A percentile compares a stretch with the other conserved stretches of the same genome.
Conservation (phyloP, 768 basidiomycete genomes). For the Amanita rimosa region DNA sequence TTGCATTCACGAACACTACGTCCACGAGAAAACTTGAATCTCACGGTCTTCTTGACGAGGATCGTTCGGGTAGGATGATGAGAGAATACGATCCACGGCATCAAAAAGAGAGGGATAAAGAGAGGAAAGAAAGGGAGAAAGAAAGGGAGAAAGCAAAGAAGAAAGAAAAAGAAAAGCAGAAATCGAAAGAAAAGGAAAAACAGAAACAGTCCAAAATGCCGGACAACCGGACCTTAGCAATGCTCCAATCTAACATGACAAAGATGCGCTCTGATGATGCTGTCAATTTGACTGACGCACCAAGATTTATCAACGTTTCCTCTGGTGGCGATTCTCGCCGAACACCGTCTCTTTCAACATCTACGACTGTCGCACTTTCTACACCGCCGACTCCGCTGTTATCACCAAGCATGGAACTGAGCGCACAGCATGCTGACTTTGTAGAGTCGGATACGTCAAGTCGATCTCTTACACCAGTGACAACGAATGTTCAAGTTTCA, state of each 20-base stretch:
- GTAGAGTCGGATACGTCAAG: constrained; percentile 7
- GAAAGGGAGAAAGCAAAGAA: constrained; percentile 17
- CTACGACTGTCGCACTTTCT: background rate
- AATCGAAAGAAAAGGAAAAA: constrained; percentile 12
- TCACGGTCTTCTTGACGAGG: constrained; percentile 52
- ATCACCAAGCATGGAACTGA: background rate
- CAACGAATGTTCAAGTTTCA: background rate
- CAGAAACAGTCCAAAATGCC: constrained; percentile 11
- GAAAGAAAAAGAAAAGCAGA: constrained; percentile 19
- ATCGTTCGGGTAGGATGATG: constrained; percentile 15
- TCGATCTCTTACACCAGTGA: constrained; percentile 11
- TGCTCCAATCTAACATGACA: background rate
- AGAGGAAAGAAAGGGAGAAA: constrained; percentile 18
- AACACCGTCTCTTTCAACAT: background rate
- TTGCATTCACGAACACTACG: constrained; percentile 65
- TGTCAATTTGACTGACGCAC: background rate
- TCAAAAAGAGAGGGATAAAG: constrained; percentile 12
- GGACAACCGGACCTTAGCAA: constrained; percentile 6
- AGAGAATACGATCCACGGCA: constrained; percentile 12
- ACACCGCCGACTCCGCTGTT: background rate
- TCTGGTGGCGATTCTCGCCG: background rate
- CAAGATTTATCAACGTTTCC: constrained; percentile 1
- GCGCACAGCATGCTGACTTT: background rate
- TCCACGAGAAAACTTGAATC: constrained; percentile 59
- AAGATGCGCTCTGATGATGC: background rate